phyloP scores from a whole-genome alignment of 2,329 filamentous ascomycete genomes.

The Calycina herbarum region DNA sequence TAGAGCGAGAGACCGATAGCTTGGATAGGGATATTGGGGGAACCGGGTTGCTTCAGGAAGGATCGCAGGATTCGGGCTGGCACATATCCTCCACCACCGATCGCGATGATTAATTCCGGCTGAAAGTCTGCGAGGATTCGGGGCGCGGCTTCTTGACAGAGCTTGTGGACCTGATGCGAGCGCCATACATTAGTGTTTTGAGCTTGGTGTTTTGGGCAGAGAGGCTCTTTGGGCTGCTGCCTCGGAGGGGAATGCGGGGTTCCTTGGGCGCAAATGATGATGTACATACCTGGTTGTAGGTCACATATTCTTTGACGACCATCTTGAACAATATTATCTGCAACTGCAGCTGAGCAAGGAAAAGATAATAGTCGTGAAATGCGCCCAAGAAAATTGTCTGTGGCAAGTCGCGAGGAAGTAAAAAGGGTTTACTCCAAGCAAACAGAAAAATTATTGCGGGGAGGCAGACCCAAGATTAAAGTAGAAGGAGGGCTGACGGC shows the following conservation, averaged over 20 bases:
- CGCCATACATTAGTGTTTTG: conserved; percentile 26
- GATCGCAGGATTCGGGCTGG: conserved; percentile 95
- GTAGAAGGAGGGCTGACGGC: not conserved
- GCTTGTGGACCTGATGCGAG: conserved; percentile 80
- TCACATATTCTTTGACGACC: conserved; percentile 85
- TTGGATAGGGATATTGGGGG: conserved; percentile 97
- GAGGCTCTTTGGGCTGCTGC: not conserved
- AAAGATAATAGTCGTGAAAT: not conserved
- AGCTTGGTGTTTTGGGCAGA: conserved; percentile 4
- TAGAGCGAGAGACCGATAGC: conserved; percentile 97
- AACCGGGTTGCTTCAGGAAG: conserved; percentile 86
- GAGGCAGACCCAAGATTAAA: not conserved
- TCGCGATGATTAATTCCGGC: conserved; percentile 97
- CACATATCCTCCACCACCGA: conserved; percentile 95
- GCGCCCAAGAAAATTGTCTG: not conserved
- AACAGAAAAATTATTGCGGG: not conserved
- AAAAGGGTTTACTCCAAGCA: not conserved
- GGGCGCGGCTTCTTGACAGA: conserved; percentile 84
- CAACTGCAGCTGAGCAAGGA: not conserved
- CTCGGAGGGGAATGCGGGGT: conserved; percentile 11
- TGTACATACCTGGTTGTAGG: conserved; percentile 79
- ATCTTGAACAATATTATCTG: conserved; percentile 49
- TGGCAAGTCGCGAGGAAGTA: conserved; percentile 6
- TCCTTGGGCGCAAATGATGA: not conserved
- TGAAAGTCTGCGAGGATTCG: conserved; percentile 82